Base-by-base conservation (phyloP, 441 rosid species). In the Gossypium laxum region DNA sequence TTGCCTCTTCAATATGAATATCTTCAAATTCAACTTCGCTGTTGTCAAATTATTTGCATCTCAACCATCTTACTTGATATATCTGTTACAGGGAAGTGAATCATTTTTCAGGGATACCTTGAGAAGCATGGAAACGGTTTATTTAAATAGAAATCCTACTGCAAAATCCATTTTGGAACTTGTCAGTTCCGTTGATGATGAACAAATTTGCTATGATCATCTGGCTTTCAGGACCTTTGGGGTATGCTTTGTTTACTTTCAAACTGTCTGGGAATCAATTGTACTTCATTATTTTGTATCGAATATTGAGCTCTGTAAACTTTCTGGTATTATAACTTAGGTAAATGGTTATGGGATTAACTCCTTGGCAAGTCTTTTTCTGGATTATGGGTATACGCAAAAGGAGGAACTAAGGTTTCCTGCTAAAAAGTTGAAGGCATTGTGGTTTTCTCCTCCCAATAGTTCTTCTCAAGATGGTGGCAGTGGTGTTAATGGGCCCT, bases 211-310 rank as follows among this genome's bases (percentile, higher is more conserved):
- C 80, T 88, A 93, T 73, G 98, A 93, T 80, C 97, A 91, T 80
- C 64, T 93, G 24, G 98, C 98, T 17, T 93, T 89, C 84, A 82
- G 98, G 78, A 91, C 98, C 0, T 91, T 93, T 11, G 96, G 98
- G 88, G 97, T 93, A 82, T 24, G n/a, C 17, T 72, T 41, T 70
- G 70, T 57, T 51, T 19, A 7, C 21, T 66, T 48, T 26, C 43
- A 66, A 48, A 48, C 32, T 48, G 70, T 48, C 26, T 26, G 14
- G 12, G 41, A 66, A 66, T 26, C 41, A 48, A 7, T 15, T 48
- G 6, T 48, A 14, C 70, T 70, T 45, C 15, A 22, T 41, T 70
- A 15, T 21, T 21, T 21, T 6, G 22, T 51, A 50, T 38, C 1
- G 5, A 17, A 21, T 30, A 64, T 56, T 55, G 71, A 75, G 51